Evolutionary conservation across 2,329 filamentous ascomycete species (phyloP), one percentile per base, ranked within the genome.

Genomic region (Exophiala sp.): DNA sequence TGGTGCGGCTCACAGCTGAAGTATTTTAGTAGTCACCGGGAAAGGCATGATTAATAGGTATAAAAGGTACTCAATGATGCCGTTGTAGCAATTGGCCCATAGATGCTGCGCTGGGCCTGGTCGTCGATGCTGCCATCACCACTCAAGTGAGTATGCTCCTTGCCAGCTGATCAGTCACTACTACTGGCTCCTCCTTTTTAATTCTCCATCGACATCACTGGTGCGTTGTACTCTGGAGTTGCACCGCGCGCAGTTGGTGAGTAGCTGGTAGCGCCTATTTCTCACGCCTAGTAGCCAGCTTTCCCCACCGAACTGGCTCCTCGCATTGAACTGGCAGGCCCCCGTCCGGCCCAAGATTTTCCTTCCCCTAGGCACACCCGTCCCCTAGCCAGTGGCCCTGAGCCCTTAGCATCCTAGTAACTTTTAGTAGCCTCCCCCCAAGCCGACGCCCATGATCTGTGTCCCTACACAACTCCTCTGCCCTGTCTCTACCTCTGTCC

Each of bases 291-390:
- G 14, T 37, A 18, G 34, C 34, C 18, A 16, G 34, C 14, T 16
- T 37, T 19, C 34, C 18, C 34, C 34, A 37, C 34, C 14, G 34
- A n/a, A 18, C 34, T 37, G 34, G 18, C 34, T 7, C 34, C 24
- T 37, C 14, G 14, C 13, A 34, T 13, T 34, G 30, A 6, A 37
- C 14, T 37, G 34, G 34, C 34, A 37, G 7, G 34, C 34, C 34
- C 34, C 38, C 22, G 11, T 30, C 43, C 18, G 43, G 32, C 34
- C 43, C 43, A 46, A 21, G 32, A 32, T 37, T 46, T 46, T 38
- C 43, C 43, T 18, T 32, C 37, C 45, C 38, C 21, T 14, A 38
- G 34, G 38, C 21, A 18, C 38, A 24, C 22, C 40, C 23, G 40
- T 8, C 38, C 21, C 13, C 13, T 14, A 41, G 38, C 38, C 38